Conservation (phyloP, 202 grass and related monocot species). For the Musa balbisiana region DNA sequence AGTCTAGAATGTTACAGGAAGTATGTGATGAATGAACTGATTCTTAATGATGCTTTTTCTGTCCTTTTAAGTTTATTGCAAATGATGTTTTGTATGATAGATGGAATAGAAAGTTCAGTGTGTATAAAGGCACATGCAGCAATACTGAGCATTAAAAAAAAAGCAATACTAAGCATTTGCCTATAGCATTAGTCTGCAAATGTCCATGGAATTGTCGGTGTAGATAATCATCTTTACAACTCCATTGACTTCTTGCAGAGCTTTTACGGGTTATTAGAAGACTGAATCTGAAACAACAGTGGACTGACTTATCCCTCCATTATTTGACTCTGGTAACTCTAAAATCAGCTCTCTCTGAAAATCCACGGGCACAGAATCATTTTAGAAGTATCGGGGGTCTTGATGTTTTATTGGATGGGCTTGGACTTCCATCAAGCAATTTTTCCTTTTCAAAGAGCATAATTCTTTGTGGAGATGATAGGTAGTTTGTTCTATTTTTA, state of each 20-base stretch:
- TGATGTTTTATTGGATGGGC: conserved; percentile 78
- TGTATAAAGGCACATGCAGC: no score
- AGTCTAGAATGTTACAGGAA: no score
- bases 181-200: neutral
- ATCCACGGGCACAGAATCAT: conserved; percentile 81
- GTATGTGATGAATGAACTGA: no score
- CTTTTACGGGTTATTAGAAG: conserved; percentile 71
- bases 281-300: conserved; percentile 69
- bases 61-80: no score
- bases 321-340: conserved; percentile 66
- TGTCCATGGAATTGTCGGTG: neutral
- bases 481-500: conserved; percentile 32
- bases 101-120: no score
- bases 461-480: conserved; percentile 51
- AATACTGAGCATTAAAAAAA: no score
- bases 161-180: no score
- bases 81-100: no score
- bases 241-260: conserved; percentile 31
- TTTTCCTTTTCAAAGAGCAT: conserved; percentile 57
- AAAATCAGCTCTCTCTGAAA: conserved; percentile 61
- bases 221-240: conserved; percentile 9
- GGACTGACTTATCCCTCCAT: conserved; percentile 70
- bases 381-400: conserved; percentile 91
- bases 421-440: conserved; percentile 71
- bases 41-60: no score